Percentiles rank a stretch among this genome's conserved stretches.
phyloP scores from a whole-genome alignment of 331 rosid genomes.

The Stylosanthes scabra region DNA sequence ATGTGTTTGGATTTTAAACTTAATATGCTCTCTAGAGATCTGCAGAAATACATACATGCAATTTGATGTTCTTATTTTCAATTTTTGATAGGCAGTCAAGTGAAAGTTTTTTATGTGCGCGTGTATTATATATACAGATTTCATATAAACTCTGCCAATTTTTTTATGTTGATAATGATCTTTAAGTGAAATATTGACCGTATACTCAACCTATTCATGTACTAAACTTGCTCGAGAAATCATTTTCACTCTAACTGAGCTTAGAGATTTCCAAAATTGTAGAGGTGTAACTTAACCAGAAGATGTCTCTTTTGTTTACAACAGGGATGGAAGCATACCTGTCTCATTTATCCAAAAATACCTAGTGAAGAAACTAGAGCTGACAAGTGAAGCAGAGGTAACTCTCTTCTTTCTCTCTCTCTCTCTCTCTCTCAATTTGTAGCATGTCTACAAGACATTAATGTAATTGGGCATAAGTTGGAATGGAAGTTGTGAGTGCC shows the following conservation, averaged over 20 bases:
- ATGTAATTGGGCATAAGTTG: constrained; percentile 17
- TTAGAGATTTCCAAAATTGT: constrained; percentile 29
- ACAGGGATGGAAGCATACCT: constrained; percentile 81
- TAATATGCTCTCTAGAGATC: constrained; percentile 6
- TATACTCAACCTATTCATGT: constrained; percentile 5
- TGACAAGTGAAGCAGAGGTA: constrained; percentile 80
- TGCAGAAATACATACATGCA: background rate
- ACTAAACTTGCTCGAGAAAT: constrained; percentile 18
- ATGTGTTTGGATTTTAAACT: background rate
- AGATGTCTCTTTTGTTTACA: constrained; percentile 33
- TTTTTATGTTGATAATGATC: constrained; percentile 2
- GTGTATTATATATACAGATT: background rate
- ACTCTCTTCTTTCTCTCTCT: background rate
- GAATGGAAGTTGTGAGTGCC: background rate
- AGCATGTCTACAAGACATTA: constrained; percentile 18
- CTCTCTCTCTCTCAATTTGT: background rate
- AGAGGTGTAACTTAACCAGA: constrained; percentile 23
- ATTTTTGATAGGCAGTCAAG: background rate
- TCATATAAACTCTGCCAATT: constrained; percentile 10
- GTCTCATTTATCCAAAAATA: constrained; percentile 78
- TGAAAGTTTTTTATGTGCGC: background rate
- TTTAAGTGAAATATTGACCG: constrained; percentile 8
- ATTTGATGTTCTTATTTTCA: background rate
- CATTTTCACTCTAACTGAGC: constrained; percentile 11
- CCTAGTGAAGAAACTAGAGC: constrained; percentile 69